Evolutionary conservation across 2,329 filamentous ascomycete species (phyloP).

Genomic region (Dactylonectria estremocensis): DNA sequence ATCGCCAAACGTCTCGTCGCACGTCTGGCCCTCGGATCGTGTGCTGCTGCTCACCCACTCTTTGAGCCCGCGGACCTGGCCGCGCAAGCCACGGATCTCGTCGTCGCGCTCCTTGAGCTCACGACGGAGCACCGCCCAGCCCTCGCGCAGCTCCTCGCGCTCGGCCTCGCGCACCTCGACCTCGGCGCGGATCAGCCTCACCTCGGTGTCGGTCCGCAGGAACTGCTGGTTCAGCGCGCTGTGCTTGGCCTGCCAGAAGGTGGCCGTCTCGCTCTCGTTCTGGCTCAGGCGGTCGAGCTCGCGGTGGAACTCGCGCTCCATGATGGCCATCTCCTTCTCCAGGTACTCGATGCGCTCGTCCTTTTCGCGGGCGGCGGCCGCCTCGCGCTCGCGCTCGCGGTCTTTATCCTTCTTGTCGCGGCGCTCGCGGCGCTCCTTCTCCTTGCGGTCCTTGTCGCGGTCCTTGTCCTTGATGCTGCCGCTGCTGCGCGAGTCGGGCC

Average conservation of each 20-base stretch:
- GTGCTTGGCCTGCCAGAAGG: slow-evolving; percentile 73
- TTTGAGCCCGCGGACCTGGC: slow-evolving; percentile 78
- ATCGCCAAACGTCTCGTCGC: slow-evolving; percentile 77
- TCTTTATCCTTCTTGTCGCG: slow-evolving; percentile 46
- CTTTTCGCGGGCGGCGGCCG: slow-evolving; percentile 60
- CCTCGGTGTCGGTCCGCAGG: slow-evolving; percentile 66
- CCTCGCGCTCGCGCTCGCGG: slow-evolving; percentile 46
- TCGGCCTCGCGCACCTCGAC: slow-evolving; percentile 64
- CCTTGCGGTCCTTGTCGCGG: slow-evolving; percentile 47
- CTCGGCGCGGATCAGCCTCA: slow-evolving; percentile 66
- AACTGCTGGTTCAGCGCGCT: slow-evolving; percentile 67
- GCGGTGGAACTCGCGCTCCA: slow-evolving; percentile 68
- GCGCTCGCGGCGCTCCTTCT: slow-evolving; percentile 38
- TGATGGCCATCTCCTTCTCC: slow-evolving; percentile 66
- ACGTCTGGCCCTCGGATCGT: slow-evolving; percentile 71
- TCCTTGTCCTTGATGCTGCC: slow-evolving; percentile 51
- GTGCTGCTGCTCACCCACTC: slow-evolving; percentile 80
- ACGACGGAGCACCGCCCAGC: slow-evolving; percentile 63
- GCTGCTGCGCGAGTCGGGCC: slow-evolving; percentile 53
- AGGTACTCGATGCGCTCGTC: slow-evolving; percentile 68
- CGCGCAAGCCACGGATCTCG: slow-evolving; percentile 68
- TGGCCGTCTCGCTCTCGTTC: slow-evolving; percentile 69
- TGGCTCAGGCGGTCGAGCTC: slow-evolving; percentile 68
- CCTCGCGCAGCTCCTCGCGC: slow-evolving; percentile 65
- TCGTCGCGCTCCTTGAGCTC: slow-evolving; percentile 67